phyloP scores from a whole-genome alignment of 164 flowering plant species.

The Magnolia changhungtana region DNA sequence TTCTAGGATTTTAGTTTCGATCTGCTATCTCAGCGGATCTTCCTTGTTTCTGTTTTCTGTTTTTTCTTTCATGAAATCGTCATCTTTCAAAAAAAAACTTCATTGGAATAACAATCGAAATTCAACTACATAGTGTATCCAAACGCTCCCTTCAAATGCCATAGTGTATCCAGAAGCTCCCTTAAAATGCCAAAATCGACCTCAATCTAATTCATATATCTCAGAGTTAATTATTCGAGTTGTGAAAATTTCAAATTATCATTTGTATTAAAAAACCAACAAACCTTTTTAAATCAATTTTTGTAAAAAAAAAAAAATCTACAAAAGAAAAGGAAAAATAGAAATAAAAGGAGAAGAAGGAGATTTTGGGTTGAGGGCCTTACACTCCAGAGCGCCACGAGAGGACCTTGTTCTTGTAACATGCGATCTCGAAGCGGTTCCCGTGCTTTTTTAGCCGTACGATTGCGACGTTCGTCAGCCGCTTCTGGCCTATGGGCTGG shows the following conservation, averaged over 20 bases:
- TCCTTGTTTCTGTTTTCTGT: too few species aligned
- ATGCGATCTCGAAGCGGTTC: conserved; percentile 85
- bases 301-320: background rate
- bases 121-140: background rate
- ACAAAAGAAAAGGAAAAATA: background rate
- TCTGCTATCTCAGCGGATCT: too few species aligned
- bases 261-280: background rate
- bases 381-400: conserved; percentile 98
- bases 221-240: too few species aligned
- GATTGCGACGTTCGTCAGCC: conserved; percentile 87
- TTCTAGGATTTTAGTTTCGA: too few species aligned
- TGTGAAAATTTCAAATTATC: too few species aligned
- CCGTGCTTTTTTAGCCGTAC: conserved; percentile 94
- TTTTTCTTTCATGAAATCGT: too few species aligned
- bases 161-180: background rate
- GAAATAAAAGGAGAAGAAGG: background rate
- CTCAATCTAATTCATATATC: background rate
- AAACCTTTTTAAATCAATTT: background rate
- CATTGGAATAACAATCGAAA: background rate
- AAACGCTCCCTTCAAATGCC: background rate
- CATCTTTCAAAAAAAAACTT: background rate
- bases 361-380: conserved; percentile 9
- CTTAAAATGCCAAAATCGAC: background rate
- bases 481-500: conserved; percentile 83
- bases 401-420: conserved; percentile 94